A percentile compares a stretch with the other conserved stretches of the same genome.
Conservation (phyloP, 2,329 filamentous ascomycete species). For the Dactylellina parvicollis region DNA sequence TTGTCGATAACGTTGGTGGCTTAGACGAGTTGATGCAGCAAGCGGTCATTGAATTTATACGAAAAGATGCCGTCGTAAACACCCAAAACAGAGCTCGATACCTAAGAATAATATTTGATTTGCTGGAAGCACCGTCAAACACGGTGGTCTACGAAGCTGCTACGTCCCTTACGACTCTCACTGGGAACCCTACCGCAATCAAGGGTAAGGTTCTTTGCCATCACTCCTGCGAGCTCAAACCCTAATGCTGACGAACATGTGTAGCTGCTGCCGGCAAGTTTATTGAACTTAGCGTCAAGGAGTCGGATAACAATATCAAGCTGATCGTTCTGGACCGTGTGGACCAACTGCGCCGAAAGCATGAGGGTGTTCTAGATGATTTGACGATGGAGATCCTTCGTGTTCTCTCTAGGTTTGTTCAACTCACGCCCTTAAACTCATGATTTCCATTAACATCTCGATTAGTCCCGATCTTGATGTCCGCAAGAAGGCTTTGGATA, state of each 20-base stretch:
- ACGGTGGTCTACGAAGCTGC: slow-evolving; percentile 98
- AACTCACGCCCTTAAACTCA: neutral
- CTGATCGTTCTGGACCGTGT: slow-evolving; percentile 96
- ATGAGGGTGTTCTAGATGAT: slow-evolving; percentile 91
- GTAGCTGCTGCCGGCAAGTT: slow-evolving; percentile 85
- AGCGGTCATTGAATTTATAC: slow-evolving; percentile 94
- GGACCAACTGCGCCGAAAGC: slow-evolving; percentile 83
- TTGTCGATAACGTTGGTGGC: slow-evolving; percentile 93
- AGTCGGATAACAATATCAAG: slow-evolving; percentile 99
- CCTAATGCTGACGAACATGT: neutral
- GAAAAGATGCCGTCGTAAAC: slow-evolving; percentile 96
- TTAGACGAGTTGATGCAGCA: slow-evolving; percentile 93
- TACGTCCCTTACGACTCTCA: slow-evolving; percentile 90
- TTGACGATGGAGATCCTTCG: slow-evolving; percentile 96
- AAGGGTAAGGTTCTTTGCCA: slow-evolving; percentile 68
- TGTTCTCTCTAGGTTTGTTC: slow-evolving; percentile 73
- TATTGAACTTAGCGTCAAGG: slow-evolving; percentile 95
- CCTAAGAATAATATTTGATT: slow-evolving; percentile 91
- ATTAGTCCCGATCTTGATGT: slow-evolving; percentile 92
- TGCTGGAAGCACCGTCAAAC: slow-evolving; percentile 89
- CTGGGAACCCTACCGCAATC: slow-evolving; percentile 94
- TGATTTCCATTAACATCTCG: slow-evolving; percentile 5
- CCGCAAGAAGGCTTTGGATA: slow-evolving; percentile 84
- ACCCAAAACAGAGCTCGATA: slow-evolving; percentile 94
- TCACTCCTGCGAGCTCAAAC: neutral